Base-by-base conservation (phyloP, 2,329 filamentous ascomycete species). In the Sporothrix brasiliensis region DNA sequence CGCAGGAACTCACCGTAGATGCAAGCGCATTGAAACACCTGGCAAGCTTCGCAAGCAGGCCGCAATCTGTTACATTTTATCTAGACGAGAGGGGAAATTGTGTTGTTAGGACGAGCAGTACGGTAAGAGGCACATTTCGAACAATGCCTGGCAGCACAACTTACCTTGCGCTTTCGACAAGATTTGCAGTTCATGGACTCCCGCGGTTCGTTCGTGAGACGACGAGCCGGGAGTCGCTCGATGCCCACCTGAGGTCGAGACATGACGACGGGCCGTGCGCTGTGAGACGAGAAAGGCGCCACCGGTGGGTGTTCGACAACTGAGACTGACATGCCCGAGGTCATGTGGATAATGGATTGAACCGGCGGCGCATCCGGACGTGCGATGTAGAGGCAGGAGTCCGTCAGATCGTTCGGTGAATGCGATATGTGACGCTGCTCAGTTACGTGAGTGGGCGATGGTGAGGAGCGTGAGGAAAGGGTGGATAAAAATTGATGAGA, bases 181-280 rank as follows among this genome's bases (percentile, higher is more conserved):
- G 92, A 95, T 80, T 97, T 96, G 88, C 93, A 97, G 80, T 97
- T 97, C 93, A 97, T 97, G 47, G 91, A 92, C 83, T 96, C 93
- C 76, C 91, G 89, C 53, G 91, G 92, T 79, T 95, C 91, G 76
- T 88, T 90, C 79, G 86, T 89, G 80, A 88, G 83, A 54, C 91
- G 88, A 73, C 90, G 88, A 69, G 89, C 85, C 34, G 91, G 90
- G 74, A 94, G 83, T 73, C 92, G 88, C 81, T 94, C 91, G 79
- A 94, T 94, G 78, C 91, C 90, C 76, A 94, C 89, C 82, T 92
- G 90, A 39, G 91, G 90, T 76, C 92, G 87, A 74, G 91, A 88
- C 85, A 92, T 90, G 78, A 82, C 80, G 72, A 84, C 79, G 41
- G 83, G 82, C 72, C 83, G 83, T 67, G 81, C 79, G 73, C 81